Conservation (phyloP, 106 monocot species). For the Dioscorea dumetorum region DNA sequence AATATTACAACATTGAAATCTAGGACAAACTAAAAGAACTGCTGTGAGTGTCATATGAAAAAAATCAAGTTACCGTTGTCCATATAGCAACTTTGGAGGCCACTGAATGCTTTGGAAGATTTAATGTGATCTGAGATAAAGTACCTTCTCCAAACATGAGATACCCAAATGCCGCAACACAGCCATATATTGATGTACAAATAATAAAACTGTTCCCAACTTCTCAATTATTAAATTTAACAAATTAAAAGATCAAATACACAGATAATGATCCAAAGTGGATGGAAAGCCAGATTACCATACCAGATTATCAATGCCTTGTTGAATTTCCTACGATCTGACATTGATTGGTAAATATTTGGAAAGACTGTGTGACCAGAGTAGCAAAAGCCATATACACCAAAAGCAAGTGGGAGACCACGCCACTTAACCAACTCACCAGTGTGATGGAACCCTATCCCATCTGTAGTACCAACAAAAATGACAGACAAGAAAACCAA, state of each 20-base stretch:
- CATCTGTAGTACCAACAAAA: slow-evolving; percentile 49
- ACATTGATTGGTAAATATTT: slow-evolving; percentile 94
- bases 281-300: not conserved
- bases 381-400: slow-evolving; percentile 93
- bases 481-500: slow-evolving; percentile 65
- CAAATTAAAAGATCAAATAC: too few species aligned
- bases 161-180: slow-evolving; percentile 62
- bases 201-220: slow-evolving; percentile 55
- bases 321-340: slow-evolving; percentile 64
- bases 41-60: not conserved
- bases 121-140: slow-evolving; percentile 82
- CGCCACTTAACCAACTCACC: slow-evolving; percentile 58
- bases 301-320: slow-evolving; percentile 57
- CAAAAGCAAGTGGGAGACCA: slow-evolving; percentile 83
- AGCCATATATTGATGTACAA: slow-evolving; percentile 76
- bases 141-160: slow-evolving; percentile 82
- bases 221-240: slow-evolving; percentile 1
- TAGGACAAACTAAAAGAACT: not conserved
- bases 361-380: slow-evolving; percentile 95
- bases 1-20: slow-evolving; percentile 10
- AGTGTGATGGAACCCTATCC: slow-evolving; percentile 55
- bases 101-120: slow-evolving; percentile 63
- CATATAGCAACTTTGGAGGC: slow-evolving; percentile 73
- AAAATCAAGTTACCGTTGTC: slow-evolving; percentile 52
- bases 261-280: too few species aligned